Evolutionary conservation across 228 moss, liverwort and hornwort genomes (phyloP).

Genomic region (Sphagnum fallax): DNA sequence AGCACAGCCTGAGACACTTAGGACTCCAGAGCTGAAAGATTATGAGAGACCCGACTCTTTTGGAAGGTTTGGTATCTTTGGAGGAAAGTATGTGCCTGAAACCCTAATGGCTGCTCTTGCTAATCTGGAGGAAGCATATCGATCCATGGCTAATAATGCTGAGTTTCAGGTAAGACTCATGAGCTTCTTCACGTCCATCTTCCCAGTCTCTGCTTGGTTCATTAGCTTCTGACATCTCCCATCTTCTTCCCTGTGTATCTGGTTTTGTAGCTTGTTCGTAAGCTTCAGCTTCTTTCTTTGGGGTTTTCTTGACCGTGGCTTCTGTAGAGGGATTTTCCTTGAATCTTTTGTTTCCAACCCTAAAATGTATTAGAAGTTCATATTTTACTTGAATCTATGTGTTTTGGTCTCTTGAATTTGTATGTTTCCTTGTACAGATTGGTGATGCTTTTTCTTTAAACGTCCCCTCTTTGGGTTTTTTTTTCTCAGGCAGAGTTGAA

Average conservation of each 20-base stretch:
- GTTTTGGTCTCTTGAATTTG: neutral
- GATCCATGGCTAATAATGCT: slow-evolving; percentile 52
- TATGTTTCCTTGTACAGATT: neutral
- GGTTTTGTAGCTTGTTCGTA: too few species aligned
- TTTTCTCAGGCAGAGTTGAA: slow-evolving; percentile 55
- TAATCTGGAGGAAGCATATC: slow-evolving; percentile 65
- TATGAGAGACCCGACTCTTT: slow-evolving; percentile 83
- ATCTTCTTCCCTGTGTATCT: too few species aligned
- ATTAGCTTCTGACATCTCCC: too few species aligned
- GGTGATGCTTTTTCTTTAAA: neutral
- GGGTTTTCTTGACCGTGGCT: too few species aligned
- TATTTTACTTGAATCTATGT: too few species aligned
- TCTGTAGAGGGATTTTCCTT: too few species aligned
- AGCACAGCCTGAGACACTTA: slow-evolving; percentile 35
- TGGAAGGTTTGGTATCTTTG: slow-evolving; percentile 79
- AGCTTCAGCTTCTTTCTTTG: too few species aligned
- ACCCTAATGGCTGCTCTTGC: slow-evolving; percentile 84
- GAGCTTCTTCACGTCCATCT: neutral
- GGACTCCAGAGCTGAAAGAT: slow-evolving; percentile 47
- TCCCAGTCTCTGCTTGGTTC: too few species aligned
- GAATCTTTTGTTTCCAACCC: too few species aligned
- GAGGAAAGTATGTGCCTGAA: slow-evolving; percentile 95
- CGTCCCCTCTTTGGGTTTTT: neutral
- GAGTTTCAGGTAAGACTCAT: slow-evolving; percentile 60
- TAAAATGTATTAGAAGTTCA: too few species aligned